A percentile compares a stretch with the other conserved stretches of the same genome.
phyloP scores from a whole-genome alignment of 805 yeast species.

The Citeromyces matritensis region DNA sequence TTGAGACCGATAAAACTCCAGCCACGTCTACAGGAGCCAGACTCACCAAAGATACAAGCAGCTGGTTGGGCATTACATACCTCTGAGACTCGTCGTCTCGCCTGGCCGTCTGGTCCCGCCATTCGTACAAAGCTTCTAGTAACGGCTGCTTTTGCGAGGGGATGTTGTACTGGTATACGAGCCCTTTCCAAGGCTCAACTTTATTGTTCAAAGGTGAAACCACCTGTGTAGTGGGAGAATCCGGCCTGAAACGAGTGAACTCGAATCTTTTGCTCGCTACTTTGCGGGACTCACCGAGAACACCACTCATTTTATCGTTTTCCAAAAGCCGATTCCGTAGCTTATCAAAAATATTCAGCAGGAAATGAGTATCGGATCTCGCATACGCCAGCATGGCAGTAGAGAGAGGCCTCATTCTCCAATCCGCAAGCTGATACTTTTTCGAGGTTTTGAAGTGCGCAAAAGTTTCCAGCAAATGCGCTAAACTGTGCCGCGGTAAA shows the following conservation, averaged over 20 bases:
- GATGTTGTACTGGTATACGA: constrained; percentile 53
- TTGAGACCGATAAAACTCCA: constrained; percentile 32
- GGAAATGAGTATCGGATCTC: constrained; percentile 87
- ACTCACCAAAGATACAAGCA: constrained; percentile 39
- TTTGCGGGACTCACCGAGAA: constrained; percentile 57
- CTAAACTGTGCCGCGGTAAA: constrained; percentile 70
- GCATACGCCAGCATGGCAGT: constrained; percentile 74
- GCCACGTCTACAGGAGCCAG: constrained; percentile 41
- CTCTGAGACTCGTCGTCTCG: constrained; percentile 71
- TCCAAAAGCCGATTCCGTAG: constrained; percentile 48
- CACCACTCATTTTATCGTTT: constrained; percentile 35
- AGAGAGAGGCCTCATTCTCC: constrained; percentile 84
- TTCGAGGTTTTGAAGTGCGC: constrained; percentile 83
- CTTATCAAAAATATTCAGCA: constrained; percentile 66
- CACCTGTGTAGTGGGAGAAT: constrained; percentile 13
- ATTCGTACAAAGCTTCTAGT: constrained; percentile 47
- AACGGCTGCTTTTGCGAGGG: constrained; percentile 36
- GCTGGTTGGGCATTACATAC: constrained; percentile 72
- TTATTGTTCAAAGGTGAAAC: constrained; percentile 34
- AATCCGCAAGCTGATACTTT: constrained; percentile 90
- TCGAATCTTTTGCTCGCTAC: constrained; percentile 78
- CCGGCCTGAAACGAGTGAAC: constrained; percentile 50
- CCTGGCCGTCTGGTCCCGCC: constrained; percentile 78
- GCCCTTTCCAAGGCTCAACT: constrained; percentile 49
- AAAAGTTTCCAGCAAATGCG: constrained; percentile 65